Conservation (phyloP, 2,329 filamentous ascomycete genomes). For the Epichloe sylvatica region DNA sequence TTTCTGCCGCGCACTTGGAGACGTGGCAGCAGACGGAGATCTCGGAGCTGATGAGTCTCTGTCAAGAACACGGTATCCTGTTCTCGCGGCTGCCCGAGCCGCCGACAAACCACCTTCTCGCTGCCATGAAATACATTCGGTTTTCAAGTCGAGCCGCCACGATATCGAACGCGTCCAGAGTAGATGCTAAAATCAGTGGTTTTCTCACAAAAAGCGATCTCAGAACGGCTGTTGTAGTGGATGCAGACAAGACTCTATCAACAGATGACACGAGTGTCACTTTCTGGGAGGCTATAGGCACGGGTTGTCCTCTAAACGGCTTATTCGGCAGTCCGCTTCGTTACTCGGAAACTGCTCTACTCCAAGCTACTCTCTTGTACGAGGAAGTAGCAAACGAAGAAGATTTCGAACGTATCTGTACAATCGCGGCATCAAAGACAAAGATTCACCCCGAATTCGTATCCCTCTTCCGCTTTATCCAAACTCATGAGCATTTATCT, state of each 20-base stretch:
- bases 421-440: conserved; percentile 26
- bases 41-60: conserved; percentile 26
- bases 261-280: conserved; percentile 33
- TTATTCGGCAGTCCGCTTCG: conserved; percentile 33
- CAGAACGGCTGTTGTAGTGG: conserved; percentile 38
- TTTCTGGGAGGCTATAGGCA: conserved; percentile 30
- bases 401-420: conserved; percentile 31
- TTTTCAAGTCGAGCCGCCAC: conserved; percentile 13
- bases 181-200: conserved; percentile 16
- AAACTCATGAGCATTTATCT: conserved; percentile 22
- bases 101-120: neutral
- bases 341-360: conserved; percentile 42
- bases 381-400: conserved; percentile 27
- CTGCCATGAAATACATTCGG: conserved; percentile 4
- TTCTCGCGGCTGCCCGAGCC: conserved; percentile 20
- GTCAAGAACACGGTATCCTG: conserved; percentile 30
- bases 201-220: conserved; percentile 13
- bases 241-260: conserved; percentile 43
- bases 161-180: conserved; percentile 21
- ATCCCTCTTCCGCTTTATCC: conserved; percentile 24
- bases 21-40: conserved; percentile 37
- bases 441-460: conserved; percentile 34
- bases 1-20: conserved; percentile 23
- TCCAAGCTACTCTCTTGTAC: conserved; percentile 38
- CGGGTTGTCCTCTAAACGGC: conserved; percentile 20